These are phyloP conservation scores for Keithomyces neogunnii DNA, from an alignment of 2,329 filamentous ascomycete species.

Conservation along the genomic window DNA sequence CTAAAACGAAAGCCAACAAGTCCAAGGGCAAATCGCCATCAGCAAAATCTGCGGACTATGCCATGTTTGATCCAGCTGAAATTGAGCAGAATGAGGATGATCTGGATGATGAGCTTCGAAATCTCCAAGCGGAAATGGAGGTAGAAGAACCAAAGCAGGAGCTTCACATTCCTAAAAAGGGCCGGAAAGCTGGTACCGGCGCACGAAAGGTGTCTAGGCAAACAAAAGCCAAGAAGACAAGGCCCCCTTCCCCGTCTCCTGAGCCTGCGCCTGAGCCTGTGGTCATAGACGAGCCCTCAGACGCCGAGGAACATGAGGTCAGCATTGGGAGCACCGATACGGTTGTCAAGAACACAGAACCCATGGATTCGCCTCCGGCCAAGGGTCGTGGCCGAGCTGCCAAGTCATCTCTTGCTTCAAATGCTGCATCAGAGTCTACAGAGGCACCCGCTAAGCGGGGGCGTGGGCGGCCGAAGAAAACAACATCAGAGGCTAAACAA, in stretches of 20 bases:
- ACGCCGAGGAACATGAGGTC: constrained; percentile 21
- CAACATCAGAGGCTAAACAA: neutral
- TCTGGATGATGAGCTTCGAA: constrained; percentile 42
- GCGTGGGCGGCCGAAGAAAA: constrained; percentile 22
- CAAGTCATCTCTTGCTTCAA: constrained; percentile 17
- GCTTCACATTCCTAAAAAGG: constrained; percentile 44
- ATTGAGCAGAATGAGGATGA: constrained; percentile 36
- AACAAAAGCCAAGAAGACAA: constrained; percentile 36
- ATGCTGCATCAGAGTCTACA: neutral
- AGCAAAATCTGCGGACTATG: constrained; percentile 30
- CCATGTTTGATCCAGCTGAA: constrained; percentile 45
- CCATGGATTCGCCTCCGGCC: constrained; percentile 10
- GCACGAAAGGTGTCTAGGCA: constrained; percentile 45
- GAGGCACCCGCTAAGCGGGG: constrained; percentile 19
- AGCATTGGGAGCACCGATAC: constrained; percentile 35
- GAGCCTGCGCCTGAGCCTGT: constrained; percentile 6
- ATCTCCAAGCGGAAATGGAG: constrained; percentile 41
- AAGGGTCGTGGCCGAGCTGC: constrained; percentile 16
- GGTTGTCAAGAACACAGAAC: constrained; percentile 27
- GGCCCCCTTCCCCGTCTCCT: constrained; percentile 22
- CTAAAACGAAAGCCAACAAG: constrained; percentile 18
- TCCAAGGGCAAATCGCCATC: constrained; percentile 19
- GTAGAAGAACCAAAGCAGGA: constrained; percentile 26
- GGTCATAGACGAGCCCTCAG: constrained; percentile 8
- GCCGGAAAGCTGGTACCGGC: constrained; percentile 39